Percentiles rank a stretch among this genome's conserved stretches.
phyloP scores from a whole-genome alignment of 768 basidiomycete species.

The Lactarius evosmus region DNA sequence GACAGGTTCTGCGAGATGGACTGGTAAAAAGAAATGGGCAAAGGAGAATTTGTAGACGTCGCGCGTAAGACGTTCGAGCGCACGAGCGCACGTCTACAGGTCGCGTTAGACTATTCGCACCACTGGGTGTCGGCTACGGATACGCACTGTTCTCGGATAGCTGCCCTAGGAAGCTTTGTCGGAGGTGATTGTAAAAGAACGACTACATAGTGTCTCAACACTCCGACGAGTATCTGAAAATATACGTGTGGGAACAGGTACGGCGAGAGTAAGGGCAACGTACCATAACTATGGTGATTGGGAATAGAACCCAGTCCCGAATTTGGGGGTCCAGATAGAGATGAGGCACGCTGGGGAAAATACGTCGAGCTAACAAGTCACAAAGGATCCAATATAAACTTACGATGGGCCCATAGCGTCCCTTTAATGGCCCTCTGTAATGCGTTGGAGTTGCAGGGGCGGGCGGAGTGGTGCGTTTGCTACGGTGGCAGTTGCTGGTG shows the following conservation, averaged over 20 bases:
- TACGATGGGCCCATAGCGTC: slow-evolving; percentile 23
- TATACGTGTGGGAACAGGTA: not conserved
- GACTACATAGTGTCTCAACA: slow-evolving; percentile 90
- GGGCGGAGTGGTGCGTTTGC: not conserved
- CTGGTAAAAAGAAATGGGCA: slow-evolving; percentile 69
- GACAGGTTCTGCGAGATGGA: slow-evolving; percentile 73
- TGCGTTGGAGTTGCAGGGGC: not conserved
- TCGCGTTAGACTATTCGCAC: slow-evolving; percentile 11
- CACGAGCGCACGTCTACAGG: slow-evolving; percentile 63
- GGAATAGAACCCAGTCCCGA: slow-evolving; percentile 91
- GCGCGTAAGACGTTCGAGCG: slow-evolving; percentile 83
- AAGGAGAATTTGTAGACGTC: slow-evolving; percentile 75
- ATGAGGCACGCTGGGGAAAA: slow-evolving; percentile 37
- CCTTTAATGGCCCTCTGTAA: not conserved
- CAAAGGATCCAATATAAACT: slow-evolving; percentile 20
- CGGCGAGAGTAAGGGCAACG: slow-evolving; percentile 28
- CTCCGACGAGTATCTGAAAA: slow-evolving; percentile 81
- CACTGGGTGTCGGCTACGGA: slow-evolving; percentile 5
- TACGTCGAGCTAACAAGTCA: slow-evolving; percentile 27
- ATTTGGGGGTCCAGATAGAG: slow-evolving; percentile 93
- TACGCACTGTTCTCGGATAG: slow-evolving; percentile 90
- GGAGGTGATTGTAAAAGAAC: slow-evolving; percentile 79
- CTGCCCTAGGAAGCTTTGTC: slow-evolving; percentile 71
- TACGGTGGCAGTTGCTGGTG: not conserved
- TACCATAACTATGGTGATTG: slow-evolving; percentile 97